Evolutionary conservation across 2,329 filamentous ascomycete species (phyloP).

Genomic region (Coniochaeta prunicola): DNA sequence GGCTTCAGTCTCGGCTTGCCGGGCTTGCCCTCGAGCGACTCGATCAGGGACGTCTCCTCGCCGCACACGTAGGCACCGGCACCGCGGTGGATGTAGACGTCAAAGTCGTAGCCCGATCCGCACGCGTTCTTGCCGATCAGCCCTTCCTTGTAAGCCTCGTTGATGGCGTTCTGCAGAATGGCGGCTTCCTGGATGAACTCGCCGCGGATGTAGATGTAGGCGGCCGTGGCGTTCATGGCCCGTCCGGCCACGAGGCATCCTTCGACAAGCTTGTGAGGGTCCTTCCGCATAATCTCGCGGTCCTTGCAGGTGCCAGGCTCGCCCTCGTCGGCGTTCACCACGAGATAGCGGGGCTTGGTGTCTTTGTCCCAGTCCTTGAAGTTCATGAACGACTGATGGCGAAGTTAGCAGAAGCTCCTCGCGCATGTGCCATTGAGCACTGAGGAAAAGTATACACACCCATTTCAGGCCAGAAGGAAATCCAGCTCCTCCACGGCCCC

Average conservation of each 20-base stretch:
- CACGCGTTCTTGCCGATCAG: constrained; percentile 98
- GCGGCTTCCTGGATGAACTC: constrained; percentile 97
- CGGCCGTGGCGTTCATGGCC: constrained; percentile 97
- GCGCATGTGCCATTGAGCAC: no score
- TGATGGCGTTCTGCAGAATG: constrained; percentile 88
- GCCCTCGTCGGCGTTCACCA: constrained; percentile 97
- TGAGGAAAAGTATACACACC: constrained; percentile 46
- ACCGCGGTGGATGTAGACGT: constrained; percentile 92
- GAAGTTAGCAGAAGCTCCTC: constrained; percentile 1
- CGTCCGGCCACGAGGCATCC: constrained; percentile 92
- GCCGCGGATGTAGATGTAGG: constrained; percentile 98
- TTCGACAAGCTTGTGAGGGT: constrained; percentile 97
- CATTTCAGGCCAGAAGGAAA: constrained; percentile 99
- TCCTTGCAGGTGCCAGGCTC: constrained; percentile 99
- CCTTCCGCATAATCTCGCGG: constrained; percentile 99
- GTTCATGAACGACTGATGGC: constrained; percentile 91
- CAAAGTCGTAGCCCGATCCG: constrained; percentile 93
- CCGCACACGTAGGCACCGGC: constrained; percentile 97
- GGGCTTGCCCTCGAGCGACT: constrained; percentile 96
- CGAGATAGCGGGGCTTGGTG: constrained; percentile 87
- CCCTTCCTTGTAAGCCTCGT: constrained; percentile 92
- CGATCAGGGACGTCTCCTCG: constrained; percentile 96
- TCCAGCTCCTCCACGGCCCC: constrained; percentile 93
- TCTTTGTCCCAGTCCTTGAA: constrained; percentile 99
- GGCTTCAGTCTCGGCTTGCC: constrained; percentile 98